Conservation (phyloP, 2,329 filamentous ascomycete genomes). For the Stagonosporopsis tanaceti region DNA sequence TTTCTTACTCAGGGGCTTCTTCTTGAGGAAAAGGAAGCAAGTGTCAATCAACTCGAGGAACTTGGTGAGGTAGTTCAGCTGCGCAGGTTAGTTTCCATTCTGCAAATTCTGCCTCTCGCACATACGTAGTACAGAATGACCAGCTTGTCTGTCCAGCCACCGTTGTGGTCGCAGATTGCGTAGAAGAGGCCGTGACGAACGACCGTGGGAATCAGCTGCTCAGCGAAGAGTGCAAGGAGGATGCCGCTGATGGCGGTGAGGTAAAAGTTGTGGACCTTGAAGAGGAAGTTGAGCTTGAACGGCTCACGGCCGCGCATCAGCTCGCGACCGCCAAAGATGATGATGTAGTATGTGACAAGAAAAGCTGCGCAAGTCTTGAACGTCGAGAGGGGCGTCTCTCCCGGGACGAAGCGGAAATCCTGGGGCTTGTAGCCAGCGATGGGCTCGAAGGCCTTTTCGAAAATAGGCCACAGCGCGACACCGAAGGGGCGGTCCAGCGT, state of each 20-base stretch:
- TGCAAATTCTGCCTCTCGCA: constrained; percentile 30
- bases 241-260: constrained; percentile 84
- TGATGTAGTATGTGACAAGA: constrained; percentile 86
- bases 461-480: constrained; percentile 90
- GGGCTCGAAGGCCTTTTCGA: constrained; percentile 82
- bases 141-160: constrained; percentile 92
- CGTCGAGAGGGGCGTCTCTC: constrained; percentile 88
- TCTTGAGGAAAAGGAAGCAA: constrained; percentile 97
- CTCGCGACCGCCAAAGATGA: constrained; percentile 93
- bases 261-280: constrained; percentile 97
- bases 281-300: constrained; percentile 86
- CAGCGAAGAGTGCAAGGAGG: constrained; percentile 84
- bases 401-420: constrained; percentile 83
- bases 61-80: constrained; percentile 99
- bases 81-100: constrained; percentile 49
- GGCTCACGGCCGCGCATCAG: constrained; percentile 87
- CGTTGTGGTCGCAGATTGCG: constrained; percentile 80
- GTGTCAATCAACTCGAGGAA: constrained; percentile 96
- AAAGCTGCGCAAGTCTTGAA: constrained; percentile 81
- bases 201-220: constrained; percentile 88
- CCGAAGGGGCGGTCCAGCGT: constrained; percentile 93
- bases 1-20: constrained; percentile 87
- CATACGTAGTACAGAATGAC: constrained; percentile 96
- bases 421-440: constrained; percentile 82
- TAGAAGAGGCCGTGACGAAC: constrained; percentile 84